phyloP scores from a whole-genome alignment of 1,139 yeast genomes.

The Pichia terricola region DNA sequence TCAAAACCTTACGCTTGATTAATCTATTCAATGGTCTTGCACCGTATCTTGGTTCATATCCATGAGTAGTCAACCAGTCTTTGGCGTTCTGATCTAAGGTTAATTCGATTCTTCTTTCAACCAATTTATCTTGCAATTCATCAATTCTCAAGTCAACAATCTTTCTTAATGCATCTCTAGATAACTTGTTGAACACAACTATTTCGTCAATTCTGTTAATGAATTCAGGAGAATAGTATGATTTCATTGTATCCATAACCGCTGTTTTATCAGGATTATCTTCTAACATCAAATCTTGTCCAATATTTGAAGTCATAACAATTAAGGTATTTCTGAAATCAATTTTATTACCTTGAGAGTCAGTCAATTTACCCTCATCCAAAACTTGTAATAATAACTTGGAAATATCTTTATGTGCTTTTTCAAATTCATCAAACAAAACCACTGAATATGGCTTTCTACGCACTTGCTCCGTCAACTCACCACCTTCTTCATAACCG shows the following conservation, averaged over 20 bases:
- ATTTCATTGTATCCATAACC: constrained; percentile 60
- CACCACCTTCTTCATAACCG: constrained; percentile 93
- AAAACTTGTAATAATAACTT: constrained; percentile 82
- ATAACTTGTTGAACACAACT: constrained; percentile 79
- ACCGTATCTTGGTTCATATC: constrained; percentile 87
- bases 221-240: constrained; percentile 85
- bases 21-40: constrained; percentile 93
- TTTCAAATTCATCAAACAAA: constrained; percentile 91
- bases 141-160: constrained; percentile 76
- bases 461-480: constrained; percentile 89
- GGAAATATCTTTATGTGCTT: constrained; percentile 90
- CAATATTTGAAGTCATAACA: constrained; percentile 96
- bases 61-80: constrained; percentile 68
- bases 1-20: constrained; percentile 69
- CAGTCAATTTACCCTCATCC: constrained; percentile 92
- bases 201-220: constrained; percentile 89
- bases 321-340: constrained; percentile 91
- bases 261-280: constrained; percentile 49
- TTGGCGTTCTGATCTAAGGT: constrained; percentile 51
- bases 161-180: constrained; percentile 58
- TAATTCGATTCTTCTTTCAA: constrained; percentile 68
- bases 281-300: constrained; percentile 74
- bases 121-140: constrained; percentile 71
- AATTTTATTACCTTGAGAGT: constrained; percentile 87
- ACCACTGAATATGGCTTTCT: constrained; percentile 92